Percentiles rank a stretch among this genome's conserved stretches.
Conservation (phyloP, 805 yeast species). For the Yarrowia divulgata region DNA sequence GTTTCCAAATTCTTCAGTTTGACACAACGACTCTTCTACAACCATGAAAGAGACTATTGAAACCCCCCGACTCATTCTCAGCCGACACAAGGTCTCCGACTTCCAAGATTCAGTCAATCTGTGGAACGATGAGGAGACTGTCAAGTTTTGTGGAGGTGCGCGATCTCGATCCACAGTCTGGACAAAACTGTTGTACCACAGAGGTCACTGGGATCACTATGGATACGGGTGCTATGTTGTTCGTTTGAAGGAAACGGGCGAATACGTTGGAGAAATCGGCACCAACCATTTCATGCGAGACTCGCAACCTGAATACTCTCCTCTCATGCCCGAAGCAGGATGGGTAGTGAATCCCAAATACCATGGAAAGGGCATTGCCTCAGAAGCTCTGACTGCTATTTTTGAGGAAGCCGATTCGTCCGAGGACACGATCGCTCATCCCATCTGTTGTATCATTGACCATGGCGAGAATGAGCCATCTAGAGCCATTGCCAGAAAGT, state of each 20-base stretch:
- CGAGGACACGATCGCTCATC: background rate
- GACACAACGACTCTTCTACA: too few species aligned
- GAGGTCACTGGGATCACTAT: conserved; percentile 20
- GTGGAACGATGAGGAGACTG: conserved; percentile 27
- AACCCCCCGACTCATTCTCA: conserved; percentile 8
- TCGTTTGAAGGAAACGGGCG: conserved; percentile 9
- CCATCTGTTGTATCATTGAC: conserved; percentile 12
- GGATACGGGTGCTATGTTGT: conserved; percentile 26
- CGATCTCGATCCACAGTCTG: conserved; percentile 23
- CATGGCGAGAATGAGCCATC: conserved; percentile 9
- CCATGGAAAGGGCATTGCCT: conserved; percentile 14
- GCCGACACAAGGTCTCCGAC: conserved; percentile 5
- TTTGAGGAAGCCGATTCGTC: conserved; percentile 4
- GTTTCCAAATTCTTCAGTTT: too few species aligned
- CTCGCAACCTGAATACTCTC: conserved; percentile 22
- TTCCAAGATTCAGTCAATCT: conserved; percentile 7
- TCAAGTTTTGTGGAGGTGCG: conserved; percentile 29
- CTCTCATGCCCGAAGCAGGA: conserved; percentile 28
- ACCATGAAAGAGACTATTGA: background rate
- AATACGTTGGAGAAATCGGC: conserved; percentile 23
- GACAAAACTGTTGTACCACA: conserved; percentile 10
- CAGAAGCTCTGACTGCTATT: conserved; percentile 12
- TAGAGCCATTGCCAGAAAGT: conserved; percentile 16
- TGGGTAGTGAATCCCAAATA: conserved; percentile 28
- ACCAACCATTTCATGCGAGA: conserved; percentile 33